Evolutionary conservation across 2,329 filamentous ascomycete genomes (phyloP), one percentile per base, ranked within the genome.

Genomic region (Ceratocystis harringtonii): DNA sequence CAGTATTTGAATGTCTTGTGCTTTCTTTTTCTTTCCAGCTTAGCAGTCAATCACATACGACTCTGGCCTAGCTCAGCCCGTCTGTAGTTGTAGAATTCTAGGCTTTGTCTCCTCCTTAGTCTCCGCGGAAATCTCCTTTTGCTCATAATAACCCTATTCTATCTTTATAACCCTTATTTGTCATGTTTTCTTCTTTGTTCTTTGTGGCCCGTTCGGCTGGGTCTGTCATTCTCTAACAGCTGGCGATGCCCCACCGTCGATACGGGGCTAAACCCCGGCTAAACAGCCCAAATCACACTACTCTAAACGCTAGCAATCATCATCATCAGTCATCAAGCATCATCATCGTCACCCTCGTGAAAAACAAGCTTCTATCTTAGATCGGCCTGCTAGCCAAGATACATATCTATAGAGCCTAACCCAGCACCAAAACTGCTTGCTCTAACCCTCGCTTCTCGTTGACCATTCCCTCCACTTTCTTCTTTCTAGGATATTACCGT

Each of bases 1-100:
- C n/a, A 28, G 63, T 61, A 28, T 41, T 61, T 61, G 57, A 32
- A 52, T 61, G 52, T 61, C 45, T 50, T 48, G 12, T 61, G 12
- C 44, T 62, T 22, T 3, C n/a, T 50, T 45, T 36, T 30, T 50
- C 22, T n/a, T 22, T n/a, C n/a, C 17, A 48, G 17, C 57, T 60
- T 36, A 5, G 36, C 1, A 15, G 15, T 12, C 36, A 15, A 41
- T 41, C 36, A 41, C 36, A 41, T 41, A 41, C 36, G 8, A 41
- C 36, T 12, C 36, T 41, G 36, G 32, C 32, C 7, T 36, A 36
- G 8, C 32, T 36, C 10, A 10, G 32, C 32, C 36, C 12, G 3
- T 28, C 28, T 28, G 28, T 28, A 28, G 28, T 3, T 41, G 36
- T 41, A 41, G 36, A 4, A 41, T 41, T 41, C 36, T 5, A 12